Percentiles rank a stretch among this genome's conserved stretches.
These are phyloP conservation scores for Pseudisothecium myosuroides DNA, from an alignment of 225 moss, liverwort and hornwort species.

Conservation along the genomic window DNA sequence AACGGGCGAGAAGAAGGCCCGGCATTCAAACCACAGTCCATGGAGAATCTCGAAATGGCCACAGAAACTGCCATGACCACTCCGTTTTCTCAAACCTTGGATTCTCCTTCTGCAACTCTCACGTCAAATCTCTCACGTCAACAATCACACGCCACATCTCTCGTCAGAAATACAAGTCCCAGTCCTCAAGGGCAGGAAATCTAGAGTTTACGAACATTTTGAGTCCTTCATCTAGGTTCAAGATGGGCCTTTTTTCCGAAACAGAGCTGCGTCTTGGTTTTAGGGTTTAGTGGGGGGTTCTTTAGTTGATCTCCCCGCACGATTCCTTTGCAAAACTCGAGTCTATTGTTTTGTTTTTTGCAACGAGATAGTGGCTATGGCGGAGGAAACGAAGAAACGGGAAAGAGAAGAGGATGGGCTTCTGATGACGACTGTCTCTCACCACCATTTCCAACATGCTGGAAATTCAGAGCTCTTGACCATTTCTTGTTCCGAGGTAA, in stretches of 20 bases:
- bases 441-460: conserved; percentile 38
- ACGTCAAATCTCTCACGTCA: neutral
- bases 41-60: neutral
- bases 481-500: conserved; percentile 57
- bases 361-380: neutral
- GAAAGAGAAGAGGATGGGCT: neutral
- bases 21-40: neutral
- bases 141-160: neutral
- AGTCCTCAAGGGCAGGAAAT: neutral
- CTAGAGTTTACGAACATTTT: neutral
- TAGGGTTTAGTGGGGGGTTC: neutral
- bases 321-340: neutral
- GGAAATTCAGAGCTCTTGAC: conserved; percentile 11
- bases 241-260: neutral
- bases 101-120: neutral
- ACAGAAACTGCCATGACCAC: neutral
- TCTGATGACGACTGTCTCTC: conserved; percentile 40
- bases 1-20: neutral
- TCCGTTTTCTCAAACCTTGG: neutral
- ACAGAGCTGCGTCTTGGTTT: neutral
- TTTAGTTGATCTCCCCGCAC: too few relatives aligned
- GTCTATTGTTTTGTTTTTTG: neutral
- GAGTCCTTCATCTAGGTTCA: neutral
- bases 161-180: neutral
- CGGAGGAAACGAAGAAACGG: conserved; percentile 11